Evolutionary conservation across 371 early-diverging fungal genomes (phyloP), one percentile per base, ranked within the genome.

Genomic region (Phascolomyces articulosus): DNA sequence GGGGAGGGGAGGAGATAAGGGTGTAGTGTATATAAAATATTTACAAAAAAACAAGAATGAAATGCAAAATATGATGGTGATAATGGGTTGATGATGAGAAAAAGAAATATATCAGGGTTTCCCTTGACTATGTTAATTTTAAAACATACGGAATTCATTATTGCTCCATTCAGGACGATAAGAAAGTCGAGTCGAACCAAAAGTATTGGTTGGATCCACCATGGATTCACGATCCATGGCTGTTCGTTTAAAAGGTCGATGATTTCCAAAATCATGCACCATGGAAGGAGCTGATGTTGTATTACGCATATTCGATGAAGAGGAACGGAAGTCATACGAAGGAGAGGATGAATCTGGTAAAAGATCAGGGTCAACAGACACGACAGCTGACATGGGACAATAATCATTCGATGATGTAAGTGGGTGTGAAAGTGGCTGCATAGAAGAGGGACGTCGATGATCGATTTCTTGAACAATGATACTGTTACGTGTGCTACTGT

Each of bases 81-180:
- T n/a, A n/a, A n/a, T n/a, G n/a, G n/a, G n/a, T n/a, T n/a, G n/a
- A n/a, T n/a, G n/a, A n/a, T n/a, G n/a, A n/a, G 44, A 44, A 20
- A 44, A 18, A 15, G 44, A 8, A 31, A 31, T 6, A 31, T 31
- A 31, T 6, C 3, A 31, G 10, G 31, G 31, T 31, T 31, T 31
- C 41, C n/a, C 16, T 41, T 41, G 3, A 16, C 4, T 41, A 16
- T n/a, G 4, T 41, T n/a, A 9, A 8, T 16, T 28, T 60, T 47
- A 70, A 44, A 70, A 70, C 66, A 66, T 70, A 7, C 66, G 58
- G 26, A 62, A 70, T 23, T 70, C 70, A 41, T 70, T 66, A 26
- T 66, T 70, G 38, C 62, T 65, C 70, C 70, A 70, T 61, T 70
- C 70, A 10, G 63, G 70, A 9, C 60, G 62, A 7, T 70, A 47